A percentile compares a stretch with the other conserved stretches of the same genome.
These are phyloP conservation scores for Coemansia sp. DNA, from an alignment of 192 early-diverging fungal genomes.

Conservation along the genomic window DNA sequence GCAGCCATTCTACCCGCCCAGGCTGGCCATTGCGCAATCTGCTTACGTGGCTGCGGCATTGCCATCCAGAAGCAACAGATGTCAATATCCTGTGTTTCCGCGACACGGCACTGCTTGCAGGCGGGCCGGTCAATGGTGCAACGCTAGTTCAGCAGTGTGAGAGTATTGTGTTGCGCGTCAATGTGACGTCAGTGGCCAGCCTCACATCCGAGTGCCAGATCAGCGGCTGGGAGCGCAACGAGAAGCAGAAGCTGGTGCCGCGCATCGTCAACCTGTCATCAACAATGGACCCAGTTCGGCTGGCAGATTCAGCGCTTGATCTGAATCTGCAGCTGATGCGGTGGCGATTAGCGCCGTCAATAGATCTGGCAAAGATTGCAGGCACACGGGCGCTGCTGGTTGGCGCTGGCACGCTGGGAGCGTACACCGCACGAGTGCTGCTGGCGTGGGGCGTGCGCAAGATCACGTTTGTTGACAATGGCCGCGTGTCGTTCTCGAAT, in stretches of 20 bases:
- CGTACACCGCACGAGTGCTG: conserved; percentile 83
- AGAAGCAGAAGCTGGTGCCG: conserved; percentile 72
- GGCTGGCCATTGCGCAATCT: conserved; percentile 95
- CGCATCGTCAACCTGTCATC: conserved; percentile 80
- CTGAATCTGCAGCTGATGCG: conserved; percentile 97
- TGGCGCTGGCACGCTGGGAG: conserved; percentile 93
- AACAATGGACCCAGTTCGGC: conserved; percentile 82
- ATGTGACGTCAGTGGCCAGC: conserved; percentile 16
- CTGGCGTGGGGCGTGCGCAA: conserved; percentile 92
- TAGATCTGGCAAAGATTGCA: conserved; percentile 80
- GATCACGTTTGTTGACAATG: conserved; percentile 94
- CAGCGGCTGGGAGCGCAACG: conserved; percentile 93
- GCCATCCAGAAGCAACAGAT: conserved; percentile 11
- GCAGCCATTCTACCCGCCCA: conserved; percentile 66
- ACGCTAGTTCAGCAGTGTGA: conserved; percentile 18
- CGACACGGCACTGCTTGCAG: conserved; percentile 16
- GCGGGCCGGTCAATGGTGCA: not conserved
- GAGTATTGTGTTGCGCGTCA: conserved; percentile 38
- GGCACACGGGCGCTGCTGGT: conserved; percentile 79
- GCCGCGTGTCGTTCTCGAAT: conserved; percentile 91
- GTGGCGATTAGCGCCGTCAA: conserved; percentile 84
- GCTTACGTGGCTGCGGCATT: conserved; percentile 57
- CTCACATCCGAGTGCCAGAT: conserved; percentile 24
- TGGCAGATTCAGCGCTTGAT: conserved; percentile 88
- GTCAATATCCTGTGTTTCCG: conserved; percentile 41